Conservation (phyloP, 129 eudicot genomes). For the Saposhnikovia divaricata region DNA sequence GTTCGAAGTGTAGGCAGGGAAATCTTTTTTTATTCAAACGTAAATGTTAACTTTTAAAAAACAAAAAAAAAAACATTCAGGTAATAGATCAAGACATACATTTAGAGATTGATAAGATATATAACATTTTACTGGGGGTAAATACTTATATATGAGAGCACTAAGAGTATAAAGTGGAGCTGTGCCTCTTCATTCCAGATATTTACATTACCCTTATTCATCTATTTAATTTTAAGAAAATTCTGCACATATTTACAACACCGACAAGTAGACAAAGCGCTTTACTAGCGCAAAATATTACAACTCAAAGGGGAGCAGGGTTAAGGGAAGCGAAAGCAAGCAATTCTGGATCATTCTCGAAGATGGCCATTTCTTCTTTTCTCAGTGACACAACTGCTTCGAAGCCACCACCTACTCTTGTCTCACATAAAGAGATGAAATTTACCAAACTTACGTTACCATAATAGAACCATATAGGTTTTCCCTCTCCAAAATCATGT, state of each 20-base stretch:
- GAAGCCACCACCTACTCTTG: slow-evolving; percentile 9
- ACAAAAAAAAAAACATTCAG: no score
- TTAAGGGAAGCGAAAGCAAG: background rate
- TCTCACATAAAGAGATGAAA: background rate
- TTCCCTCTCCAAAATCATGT: slow-evolving; percentile 1
- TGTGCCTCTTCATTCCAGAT: background rate
- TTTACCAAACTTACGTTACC: background rate
- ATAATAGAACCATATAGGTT: background rate
- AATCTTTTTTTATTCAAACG: no score
- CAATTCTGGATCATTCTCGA: background rate
- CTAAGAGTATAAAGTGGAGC: no score
- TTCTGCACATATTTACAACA: background rate
- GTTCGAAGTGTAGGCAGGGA: no score
- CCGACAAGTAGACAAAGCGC: background rate
- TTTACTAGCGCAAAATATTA: background rate
- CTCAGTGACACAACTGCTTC: slow-evolving; percentile 4
- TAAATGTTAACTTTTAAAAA: no score
- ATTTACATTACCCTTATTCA: background rate
- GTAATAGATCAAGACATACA: no score
- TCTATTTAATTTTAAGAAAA: background rate
- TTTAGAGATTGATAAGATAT: no score
- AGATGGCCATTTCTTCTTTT: background rate
- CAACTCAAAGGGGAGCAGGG: background rate
- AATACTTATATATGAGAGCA: no score
- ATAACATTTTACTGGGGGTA: no score